Conservation (phyloP, 2,329 filamentous ascomycete genomes). For the Aspergillus melleus region DNA sequence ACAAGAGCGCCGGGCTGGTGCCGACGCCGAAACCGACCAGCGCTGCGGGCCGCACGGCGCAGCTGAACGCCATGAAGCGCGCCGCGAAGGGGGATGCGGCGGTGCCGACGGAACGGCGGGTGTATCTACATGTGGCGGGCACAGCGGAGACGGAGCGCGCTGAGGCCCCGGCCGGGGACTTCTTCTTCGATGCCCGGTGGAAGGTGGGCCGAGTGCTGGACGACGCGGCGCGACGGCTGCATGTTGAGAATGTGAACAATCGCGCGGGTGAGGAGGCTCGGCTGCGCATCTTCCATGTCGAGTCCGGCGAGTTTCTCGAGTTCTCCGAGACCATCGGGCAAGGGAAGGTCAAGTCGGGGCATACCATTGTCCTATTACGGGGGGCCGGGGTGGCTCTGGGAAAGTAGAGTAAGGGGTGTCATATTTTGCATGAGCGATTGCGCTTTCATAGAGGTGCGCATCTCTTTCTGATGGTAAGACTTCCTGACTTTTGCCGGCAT, state of each 20-base stretch:
- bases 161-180: conserved; percentile 78
- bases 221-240: conserved; percentile 44
- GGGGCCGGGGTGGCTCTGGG: conserved; percentile 77
- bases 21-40: conserved; percentile 56
- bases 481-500: no score
- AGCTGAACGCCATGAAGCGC: conserved; percentile 77
- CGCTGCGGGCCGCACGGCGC: conserved; percentile 64
- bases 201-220: conserved; percentile 70
- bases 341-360: conserved; percentile 68
- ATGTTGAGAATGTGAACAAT: conserved; percentile 50
- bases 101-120: conserved; percentile 74
- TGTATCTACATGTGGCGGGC: conserved; percentile 89
- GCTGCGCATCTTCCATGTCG: conserved; percentile 87
- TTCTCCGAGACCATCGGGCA: conserved; percentile 83
- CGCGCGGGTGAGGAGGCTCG: conserved; percentile 62
- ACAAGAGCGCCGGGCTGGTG: conserved; percentile 67
- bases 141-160: conserved; percentile 80
- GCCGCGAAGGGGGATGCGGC: conserved; percentile 88
- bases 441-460: no score
- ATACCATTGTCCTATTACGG: conserved; percentile 84
- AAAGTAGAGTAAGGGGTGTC: conserved; percentile 50
- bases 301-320: conserved; percentile 80
- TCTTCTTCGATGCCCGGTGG: conserved; percentile 82
- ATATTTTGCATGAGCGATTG: neutral
- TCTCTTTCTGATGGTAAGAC: no score